Evolutionary conservation across 2,329 filamentous ascomycete genomes (phyloP).

Genomic region (Neofusicoccum ribis): DNA sequence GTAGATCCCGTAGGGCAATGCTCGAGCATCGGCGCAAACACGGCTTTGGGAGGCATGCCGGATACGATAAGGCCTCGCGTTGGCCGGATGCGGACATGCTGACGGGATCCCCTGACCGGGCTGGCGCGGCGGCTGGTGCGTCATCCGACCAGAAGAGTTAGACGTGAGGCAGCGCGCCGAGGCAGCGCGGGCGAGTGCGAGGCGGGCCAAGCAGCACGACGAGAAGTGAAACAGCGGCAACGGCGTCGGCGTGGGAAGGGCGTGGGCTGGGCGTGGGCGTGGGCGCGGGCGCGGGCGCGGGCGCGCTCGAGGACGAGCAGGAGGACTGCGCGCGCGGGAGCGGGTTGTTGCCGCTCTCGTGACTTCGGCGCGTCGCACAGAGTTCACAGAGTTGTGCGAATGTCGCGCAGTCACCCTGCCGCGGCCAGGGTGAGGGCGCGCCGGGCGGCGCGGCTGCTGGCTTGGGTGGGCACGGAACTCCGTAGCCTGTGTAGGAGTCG

Average conservation of each 20-base stretch:
- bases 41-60: slow-evolving; percentile 14
- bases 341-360: neutral
- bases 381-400: slow-evolving; percentile 7
- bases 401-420: slow-evolving; percentile 2
- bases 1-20: slow-evolving; percentile 25
- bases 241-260: neutral
- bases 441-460: neutral
- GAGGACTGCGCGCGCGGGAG: too few species aligned
- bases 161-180: slow-evolving; percentile 5
- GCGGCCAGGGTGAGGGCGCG: neutral
- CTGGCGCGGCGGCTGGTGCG: slow-evolving; percentile 15
- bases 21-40: slow-evolving; percentile 21
- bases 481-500: neutral
- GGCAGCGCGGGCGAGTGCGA: neutral
- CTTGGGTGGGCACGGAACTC: neutral
- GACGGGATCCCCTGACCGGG: slow-evolving; percentile 16
- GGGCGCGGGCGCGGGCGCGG: neutral
- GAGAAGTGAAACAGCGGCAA: slow-evolving; percentile 16
- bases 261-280: neutral
- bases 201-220: slow-evolving; percentile 8
- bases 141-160: slow-evolving; percentile 14
- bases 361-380: neutral
- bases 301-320: neutral
- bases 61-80: slow-evolving; percentile 15
- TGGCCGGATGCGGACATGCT: neutral